Evolutionary conservation across 805 yeast species (phyloP), one percentile per base, ranked within the genome.

Genomic region (Starmerella roubikii): DNA sequence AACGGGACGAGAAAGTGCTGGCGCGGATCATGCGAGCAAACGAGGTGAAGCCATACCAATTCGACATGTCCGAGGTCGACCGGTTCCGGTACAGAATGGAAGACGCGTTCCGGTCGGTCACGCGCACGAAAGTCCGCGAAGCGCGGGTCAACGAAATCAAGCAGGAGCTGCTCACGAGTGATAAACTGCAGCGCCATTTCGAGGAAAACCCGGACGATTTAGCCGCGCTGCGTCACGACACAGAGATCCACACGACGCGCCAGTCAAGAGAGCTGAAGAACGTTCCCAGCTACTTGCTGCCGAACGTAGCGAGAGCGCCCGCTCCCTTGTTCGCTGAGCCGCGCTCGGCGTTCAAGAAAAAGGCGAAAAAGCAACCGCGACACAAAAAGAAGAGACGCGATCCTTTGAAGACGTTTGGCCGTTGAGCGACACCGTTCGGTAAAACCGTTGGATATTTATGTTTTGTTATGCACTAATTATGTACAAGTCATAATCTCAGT

Each of bases 131-230:
- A 0, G 74, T 91, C 20, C 75, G 96, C 60, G 96, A 91, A 54
- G 97, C 97, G 1, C 72, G 97, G 54, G 71, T 85, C 41, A 80
- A 75, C 57, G 98, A 91, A 56, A 69, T 88, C 58, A 81, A 81
- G 58, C 72, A 76, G 49, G 97, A 91, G 59, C 67, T 91, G 57
- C 65, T 91, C 46, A 74, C 88, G 32, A 81, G 93, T 50, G 95
- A 84, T 41, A 85, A 83, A 56, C 70, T 91, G 56, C 84, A 85
- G 61, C 72, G 95, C 55, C 94, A 84, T 61, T 91, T 91, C 57
- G 95, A 88, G 59, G 97, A 91, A 55, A 91, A 91, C 56, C 98
- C 98, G 7, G 93, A 83, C 55, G 98, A 91, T 61, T 69, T 91
- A 52, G 74, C 75, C 17, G 74, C 80, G 38, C 71, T 91, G 56